Evolutionary conservation across 805 yeast genomes (phyloP), one percentile per base, ranked within the genome.

Genomic region (Kodamaea fukazawae): DNA sequence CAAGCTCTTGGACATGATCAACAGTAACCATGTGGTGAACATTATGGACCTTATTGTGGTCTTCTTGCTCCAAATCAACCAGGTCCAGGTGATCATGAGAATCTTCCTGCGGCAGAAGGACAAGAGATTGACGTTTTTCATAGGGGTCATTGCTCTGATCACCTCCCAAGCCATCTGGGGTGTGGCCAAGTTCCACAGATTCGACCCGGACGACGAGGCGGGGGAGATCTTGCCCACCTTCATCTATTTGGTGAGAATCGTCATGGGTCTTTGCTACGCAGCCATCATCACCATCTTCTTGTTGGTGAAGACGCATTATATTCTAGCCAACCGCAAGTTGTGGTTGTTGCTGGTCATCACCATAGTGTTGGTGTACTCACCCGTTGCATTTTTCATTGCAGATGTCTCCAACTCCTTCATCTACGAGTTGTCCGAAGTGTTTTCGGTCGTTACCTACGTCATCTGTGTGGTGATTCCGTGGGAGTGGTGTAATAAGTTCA

Each of bases 401-500:
- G 95, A 86, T 61, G 78, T 86, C 3, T 73, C 90, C 0, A 80
- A 79, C 55, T 70, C 81, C 4, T 86, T 89, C 85, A 79, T 81
- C n/a, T 75, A 75, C 42, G 84, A 81, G 46, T 65, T 85, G 37
- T 79, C 88, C 14, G 91, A 85, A 53, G 67, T 85, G 32, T 83
- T 85, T 59, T 80, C 83, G 32, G 75, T 86, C 13, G 81, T 85
- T 1, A 75, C 83, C n/a, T 83, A 81, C 54, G 76, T 84, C 7
- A 68, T 83, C 14, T 75, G 86, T 26, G 83, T 86, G 22, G 83
- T 83, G 5, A 71, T 83, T 8, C 86, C 86, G 1, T 85, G 95
- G 93, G 95, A 86, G 58, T 87, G 95, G 91, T 73, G 84, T 45
- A 85, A 83, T 53, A 70, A 84, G 46, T 70, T 82, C 40, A 73